Percentiles rank a stretch among this genome's conserved stretches.
phyloP scores from a whole-genome alignment of 177 flowering plant species.

The Vitis hybrid region DNA sequence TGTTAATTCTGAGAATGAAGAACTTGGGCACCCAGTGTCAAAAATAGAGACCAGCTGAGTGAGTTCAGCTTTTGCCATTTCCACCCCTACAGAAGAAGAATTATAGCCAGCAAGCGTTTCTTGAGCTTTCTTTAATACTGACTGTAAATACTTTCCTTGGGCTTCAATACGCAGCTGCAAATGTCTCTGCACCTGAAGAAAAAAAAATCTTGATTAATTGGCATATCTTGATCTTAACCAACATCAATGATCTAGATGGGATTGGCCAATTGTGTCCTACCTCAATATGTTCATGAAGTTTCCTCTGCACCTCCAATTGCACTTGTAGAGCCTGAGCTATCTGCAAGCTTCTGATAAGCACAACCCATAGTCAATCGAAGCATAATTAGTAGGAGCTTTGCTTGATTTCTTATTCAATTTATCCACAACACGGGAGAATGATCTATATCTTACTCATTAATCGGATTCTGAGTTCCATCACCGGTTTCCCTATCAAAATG shows the following conservation, averaged over 20 bases:
- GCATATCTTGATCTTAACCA: neutral
- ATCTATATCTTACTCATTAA: slow-evolving; percentile 45
- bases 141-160: slow-evolving; percentile 86
- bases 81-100: slow-evolving; percentile 48
- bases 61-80: slow-evolving; percentile 61
- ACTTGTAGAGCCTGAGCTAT: slow-evolving; percentile 67
- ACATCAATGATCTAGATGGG: neutral
- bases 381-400: slow-evolving; percentile 15
- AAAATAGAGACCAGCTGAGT: slow-evolving; percentile 67
- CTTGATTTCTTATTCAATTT: slow-evolving; percentile 2
- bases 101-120: slow-evolving; percentile 67
- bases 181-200: slow-evolving; percentile 81
- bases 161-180: slow-evolving; percentile 94
- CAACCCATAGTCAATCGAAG: neutral
- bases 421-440: neutral
- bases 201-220: neutral
- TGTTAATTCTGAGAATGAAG: slow-evolving; percentile 60
- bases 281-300: slow-evolving; percentile 90
- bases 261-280: slow-evolving; percentile 26
- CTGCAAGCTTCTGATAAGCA: slow-evolving; percentile 53
- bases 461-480: slow-evolving; percentile 33
- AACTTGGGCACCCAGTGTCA: slow-evolving; percentile 36
- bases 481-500: slow-evolving; percentile 21
- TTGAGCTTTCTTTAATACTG: slow-evolving; percentile 81
- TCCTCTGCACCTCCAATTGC: slow-evolving; percentile 87